These are phyloP conservation scores for Theileria sp. DNA, from an alignment of 169 alveolate genomes.

Conservation along the genomic window DNA sequence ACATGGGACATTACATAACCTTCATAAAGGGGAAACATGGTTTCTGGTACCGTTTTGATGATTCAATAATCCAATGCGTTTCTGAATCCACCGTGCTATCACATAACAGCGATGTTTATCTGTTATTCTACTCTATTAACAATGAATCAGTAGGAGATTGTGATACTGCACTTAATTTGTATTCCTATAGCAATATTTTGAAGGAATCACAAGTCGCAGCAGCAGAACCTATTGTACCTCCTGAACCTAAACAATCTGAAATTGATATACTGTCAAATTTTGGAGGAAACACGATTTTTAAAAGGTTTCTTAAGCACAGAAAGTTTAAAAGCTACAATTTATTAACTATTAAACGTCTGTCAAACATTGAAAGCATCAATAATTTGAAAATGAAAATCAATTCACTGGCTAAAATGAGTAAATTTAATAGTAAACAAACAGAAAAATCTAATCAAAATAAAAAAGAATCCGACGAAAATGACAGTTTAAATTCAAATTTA, in stretches of 20 bases:
- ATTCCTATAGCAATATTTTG: slow-evolving; percentile 37
- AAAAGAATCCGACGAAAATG: neutral
- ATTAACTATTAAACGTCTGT: neutral
- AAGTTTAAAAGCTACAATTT: slow-evolving; percentile 10
- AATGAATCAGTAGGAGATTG: slow-evolving; percentile 46
- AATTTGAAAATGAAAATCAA: slow-evolving; percentile 14
- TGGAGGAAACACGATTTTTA: neutral
- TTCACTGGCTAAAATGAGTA: neutral
- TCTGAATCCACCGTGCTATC: slow-evolving; percentile 25
- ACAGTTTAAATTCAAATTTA: neutral
- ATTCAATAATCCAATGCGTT: slow-evolving; percentile 27
- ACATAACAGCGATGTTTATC: slow-evolving; percentile 47
- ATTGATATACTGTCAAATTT: slow-evolving; percentile 1
- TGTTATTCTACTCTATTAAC: slow-evolving; percentile 41
- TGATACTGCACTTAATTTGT: slow-evolving; percentile 32
- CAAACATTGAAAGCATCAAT: neutral
- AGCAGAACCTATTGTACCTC: neutral
- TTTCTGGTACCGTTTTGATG: slow-evolving; percentile 57
- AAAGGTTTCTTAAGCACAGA: neutral
- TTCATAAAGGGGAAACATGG: slow-evolving; percentile 57
- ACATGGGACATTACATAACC: slow-evolving; percentile 58
- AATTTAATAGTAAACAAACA: neutral
- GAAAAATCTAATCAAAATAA: neutral
- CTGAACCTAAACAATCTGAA: neutral
- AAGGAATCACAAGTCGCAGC: neutral